phyloP scores from a whole-genome alignment of 108 stramenopile genomes.

The Discostella stelligeroides region DNA sequence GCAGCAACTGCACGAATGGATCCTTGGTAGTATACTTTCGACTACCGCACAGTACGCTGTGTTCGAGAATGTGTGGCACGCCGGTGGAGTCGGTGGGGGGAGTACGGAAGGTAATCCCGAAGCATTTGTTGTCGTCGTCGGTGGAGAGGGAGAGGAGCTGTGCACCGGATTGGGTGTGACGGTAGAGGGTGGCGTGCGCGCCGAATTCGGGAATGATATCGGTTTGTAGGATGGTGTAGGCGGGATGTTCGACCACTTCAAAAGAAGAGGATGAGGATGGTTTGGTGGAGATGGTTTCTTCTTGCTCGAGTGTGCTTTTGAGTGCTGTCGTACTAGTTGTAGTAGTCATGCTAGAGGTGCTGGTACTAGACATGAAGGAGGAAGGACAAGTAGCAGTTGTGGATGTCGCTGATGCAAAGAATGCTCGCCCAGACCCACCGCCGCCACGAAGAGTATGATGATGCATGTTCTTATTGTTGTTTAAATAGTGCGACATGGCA shows the following conservation, averaged over 20 bases:
- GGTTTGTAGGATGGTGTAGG: slow-evolving; percentile 70
- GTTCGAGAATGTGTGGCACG: slow-evolving; percentile 99
- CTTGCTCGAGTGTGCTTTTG: too few species aligned
- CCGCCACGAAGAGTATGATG: background rate
- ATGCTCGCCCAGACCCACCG: background rate
- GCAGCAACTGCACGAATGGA: slow-evolving; percentile 97
- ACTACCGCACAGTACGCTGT: slow-evolving; percentile 97
- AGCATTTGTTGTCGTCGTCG: slow-evolving; percentile 98
- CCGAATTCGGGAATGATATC: slow-evolving; percentile 85
- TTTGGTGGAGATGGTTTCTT: slow-evolving; percentile 4
- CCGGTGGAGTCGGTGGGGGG: slow-evolving; percentile 96
- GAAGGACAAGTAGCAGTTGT: background rate
- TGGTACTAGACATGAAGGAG: too few species aligned
- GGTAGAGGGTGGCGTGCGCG: slow-evolving; percentile 85
- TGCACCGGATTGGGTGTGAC: slow-evolving; percentile 92
- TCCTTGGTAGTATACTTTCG: slow-evolving; percentile 97
- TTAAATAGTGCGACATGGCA: slow-evolving; percentile 3
- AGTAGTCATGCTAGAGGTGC: too few species aligned
- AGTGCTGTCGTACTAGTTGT: too few species aligned
- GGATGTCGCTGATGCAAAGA: background rate
- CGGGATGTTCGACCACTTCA: slow-evolving; percentile 65
- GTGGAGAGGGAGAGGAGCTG: slow-evolving; percentile 88
- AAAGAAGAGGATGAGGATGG: slow-evolving; percentile 1
- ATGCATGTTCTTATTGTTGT: background rate
- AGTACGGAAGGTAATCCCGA: slow-evolving; percentile 98